phyloP scores from a whole-genome alignment of 2,329 filamentous ascomycete species.

The Teratosphaeria zuluensis region DNA sequence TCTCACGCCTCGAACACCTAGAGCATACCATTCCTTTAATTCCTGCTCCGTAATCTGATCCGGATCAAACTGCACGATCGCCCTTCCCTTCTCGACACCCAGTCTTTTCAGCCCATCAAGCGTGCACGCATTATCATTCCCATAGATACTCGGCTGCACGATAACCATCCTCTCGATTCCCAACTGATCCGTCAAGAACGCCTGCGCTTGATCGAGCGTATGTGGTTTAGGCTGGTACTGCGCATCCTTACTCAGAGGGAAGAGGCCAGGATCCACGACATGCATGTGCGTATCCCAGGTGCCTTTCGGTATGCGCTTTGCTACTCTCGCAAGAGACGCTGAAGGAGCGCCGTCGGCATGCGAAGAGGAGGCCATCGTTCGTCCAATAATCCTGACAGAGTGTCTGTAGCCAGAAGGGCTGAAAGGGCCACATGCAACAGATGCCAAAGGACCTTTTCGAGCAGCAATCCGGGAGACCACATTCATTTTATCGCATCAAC shows the following conservation, averaged over 20 bases:
- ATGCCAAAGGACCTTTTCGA: not conserved
- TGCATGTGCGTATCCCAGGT: constrained; percentile 59
- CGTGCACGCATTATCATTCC: constrained; percentile 50
- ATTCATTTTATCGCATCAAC: not conserved
- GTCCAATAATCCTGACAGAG: not conserved
- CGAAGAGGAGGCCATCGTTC: not conserved
- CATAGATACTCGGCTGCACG: constrained; percentile 52
- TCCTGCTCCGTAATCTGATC: constrained; percentile 27
- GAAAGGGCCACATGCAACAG: not conserved
- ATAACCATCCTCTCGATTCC: constrained; percentile 49
- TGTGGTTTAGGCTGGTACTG: constrained; percentile 43
- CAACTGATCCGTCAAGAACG: constrained; percentile 40
- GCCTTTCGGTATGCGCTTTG: constrained; percentile 29
- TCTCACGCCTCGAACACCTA: constrained; percentile 51
- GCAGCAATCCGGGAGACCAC: not conserved
- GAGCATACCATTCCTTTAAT: constrained; percentile 44
- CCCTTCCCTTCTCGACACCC: constrained; percentile 42
- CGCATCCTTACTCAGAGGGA: constrained; percentile 40
- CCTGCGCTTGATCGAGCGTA: constrained; percentile 41
- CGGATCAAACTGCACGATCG: constrained; percentile 49
- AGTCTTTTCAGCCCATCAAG: constrained; percentile 44
- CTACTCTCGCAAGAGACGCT: constrained; percentile 8
- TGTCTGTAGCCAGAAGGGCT: not conserved
- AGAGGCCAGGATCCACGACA: constrained; percentile 45
- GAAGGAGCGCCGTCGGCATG: not conserved